These are phyloP conservation scores for Fusarium clavum DNA, from an alignment of 2,329 filamentous ascomycete genomes.

Conservation along the genomic window DNA sequence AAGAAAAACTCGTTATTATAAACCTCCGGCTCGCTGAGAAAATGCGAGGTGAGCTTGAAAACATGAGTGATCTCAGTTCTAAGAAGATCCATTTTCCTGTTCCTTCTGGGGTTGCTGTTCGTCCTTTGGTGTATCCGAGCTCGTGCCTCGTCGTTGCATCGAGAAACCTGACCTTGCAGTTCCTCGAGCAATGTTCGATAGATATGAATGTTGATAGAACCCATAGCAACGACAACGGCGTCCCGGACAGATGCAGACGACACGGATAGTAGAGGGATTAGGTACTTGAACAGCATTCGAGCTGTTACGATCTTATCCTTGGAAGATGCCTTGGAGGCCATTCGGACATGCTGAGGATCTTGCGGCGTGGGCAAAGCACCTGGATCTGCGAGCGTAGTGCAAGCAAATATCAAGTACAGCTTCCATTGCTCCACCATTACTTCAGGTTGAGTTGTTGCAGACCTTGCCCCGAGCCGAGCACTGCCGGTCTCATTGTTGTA, in stretches of 20 bases:
- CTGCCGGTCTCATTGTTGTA: slow-evolving; percentile 71
- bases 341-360: slow-evolving; percentile 80
- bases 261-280: slow-evolving; percentile 87
- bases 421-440: slow-evolving; percentile 98
- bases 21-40: slow-evolving; percentile 81
- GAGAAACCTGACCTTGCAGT: slow-evolving; percentile 84
- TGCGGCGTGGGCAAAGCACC: slow-evolving; percentile 67
- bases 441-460: slow-evolving; percentile 80
- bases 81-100: slow-evolving; percentile 84
- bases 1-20: slow-evolving; percentile 92
- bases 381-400: slow-evolving; percentile 90
- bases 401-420: slow-evolving; percentile 95
- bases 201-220: slow-evolving; percentile 93
- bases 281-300: slow-evolving; percentile 86
- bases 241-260: slow-evolving; percentile 85
- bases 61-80: slow-evolving; percentile 96
- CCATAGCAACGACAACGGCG: slow-evolving; percentile 90
- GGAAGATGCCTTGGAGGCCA: slow-evolving; percentile 77
- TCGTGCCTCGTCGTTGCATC: slow-evolving; percentile 90
- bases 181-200: slow-evolving; percentile 93
- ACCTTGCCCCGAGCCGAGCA: slow-evolving; percentile 63
- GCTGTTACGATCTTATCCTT: slow-evolving; percentile 87
- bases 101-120: slow-evolving; percentile 83
- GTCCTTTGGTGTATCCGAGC: slow-evolving; percentile 87
- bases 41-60: slow-evolving; percentile 92